Conservation (phyloP, 2,329 filamentous ascomycete genomes). For the Exophiala sp. region DNA sequence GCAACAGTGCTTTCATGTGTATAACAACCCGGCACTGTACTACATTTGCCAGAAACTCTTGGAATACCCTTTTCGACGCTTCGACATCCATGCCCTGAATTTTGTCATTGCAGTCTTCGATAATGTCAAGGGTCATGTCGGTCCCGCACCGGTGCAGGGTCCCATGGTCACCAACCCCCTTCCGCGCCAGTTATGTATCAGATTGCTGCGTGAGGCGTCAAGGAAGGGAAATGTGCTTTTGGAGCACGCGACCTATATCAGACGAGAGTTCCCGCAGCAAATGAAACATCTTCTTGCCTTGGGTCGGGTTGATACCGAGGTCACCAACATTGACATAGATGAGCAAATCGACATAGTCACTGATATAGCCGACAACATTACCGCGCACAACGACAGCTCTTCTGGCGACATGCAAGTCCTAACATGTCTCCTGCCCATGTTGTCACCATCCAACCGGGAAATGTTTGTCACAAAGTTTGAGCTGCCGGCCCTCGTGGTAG, state of each 20-base stretch:
- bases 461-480: constrained; percentile 14
- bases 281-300: constrained; percentile 12
- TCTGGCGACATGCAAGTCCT: constrained; percentile 21
- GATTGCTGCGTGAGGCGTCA: constrained; percentile 66
- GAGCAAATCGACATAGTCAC: constrained; percentile 14
- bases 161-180: constrained; percentile 14
- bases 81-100: constrained; percentile 56
- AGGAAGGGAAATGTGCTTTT: constrained; percentile 49
- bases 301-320: constrained; percentile 7
- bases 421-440: constrained; percentile 7
- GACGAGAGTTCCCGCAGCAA: constrained; percentile 25
- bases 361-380: constrained; percentile 12
- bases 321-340: constrained; percentile 11
- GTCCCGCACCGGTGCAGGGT: not conserved
- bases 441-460: constrained; percentile 2
- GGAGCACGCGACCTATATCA: constrained; percentile 36
- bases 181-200: constrained; percentile 50
- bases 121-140: constrained; percentile 41
- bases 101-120: constrained; percentile 56
- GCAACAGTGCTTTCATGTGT: constrained; percentile 43
- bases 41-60: constrained; percentile 68
- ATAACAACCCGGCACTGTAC: constrained; percentile 40
- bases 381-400: constrained; percentile 13
- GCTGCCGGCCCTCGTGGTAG: constrained; percentile 14
- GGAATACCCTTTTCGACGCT: constrained; percentile 56